These are phyloP conservation scores for Papilionanthe hybrid DNA, from an alignment of 116 monocot species.

Conservation along the genomic window DNA sequence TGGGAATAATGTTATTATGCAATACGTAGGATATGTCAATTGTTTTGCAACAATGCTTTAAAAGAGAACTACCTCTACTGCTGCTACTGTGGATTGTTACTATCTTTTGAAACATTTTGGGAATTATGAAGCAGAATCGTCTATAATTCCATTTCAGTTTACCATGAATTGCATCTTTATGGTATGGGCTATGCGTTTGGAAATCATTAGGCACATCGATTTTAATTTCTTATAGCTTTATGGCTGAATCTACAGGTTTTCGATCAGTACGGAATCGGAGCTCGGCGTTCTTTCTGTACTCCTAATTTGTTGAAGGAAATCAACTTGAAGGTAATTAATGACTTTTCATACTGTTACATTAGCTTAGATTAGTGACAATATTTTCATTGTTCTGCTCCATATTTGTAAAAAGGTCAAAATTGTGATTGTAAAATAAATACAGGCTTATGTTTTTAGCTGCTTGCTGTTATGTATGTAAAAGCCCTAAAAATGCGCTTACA, in stretches of 20 bases:
- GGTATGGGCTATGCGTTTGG: too few species aligned
- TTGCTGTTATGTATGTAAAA: too few species aligned
- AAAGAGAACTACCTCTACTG: not conserved
- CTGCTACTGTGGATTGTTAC: not conserved
- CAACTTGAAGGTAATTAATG: constrained; percentile 62
- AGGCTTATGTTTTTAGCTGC: not conserved
- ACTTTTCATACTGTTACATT: not conserved
- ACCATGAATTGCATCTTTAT: not conserved
- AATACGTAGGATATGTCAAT: not conserved
- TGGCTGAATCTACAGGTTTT: constrained; percentile 49
- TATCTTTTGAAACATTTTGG: not conserved
- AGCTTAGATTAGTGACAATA: not conserved
- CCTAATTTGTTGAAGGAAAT: constrained; percentile 64
- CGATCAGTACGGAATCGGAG: constrained; percentile 86
- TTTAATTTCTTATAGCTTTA: not conserved
- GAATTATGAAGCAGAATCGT: not conserved
- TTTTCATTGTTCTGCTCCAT: not conserved
- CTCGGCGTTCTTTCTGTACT: constrained; percentile 49
- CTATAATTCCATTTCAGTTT: not conserved
- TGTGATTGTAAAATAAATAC: not conserved
- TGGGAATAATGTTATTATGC: not conserved
- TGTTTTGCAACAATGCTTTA: not conserved
- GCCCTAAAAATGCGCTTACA: too few species aligned
- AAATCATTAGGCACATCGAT: not conserved
- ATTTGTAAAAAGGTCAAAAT: not conserved